Evolutionary conservation across 352 stramenopile species (phyloP), one percentile per base, ranked within the genome.

Genomic region (Globisporangium perplexum): DNA sequence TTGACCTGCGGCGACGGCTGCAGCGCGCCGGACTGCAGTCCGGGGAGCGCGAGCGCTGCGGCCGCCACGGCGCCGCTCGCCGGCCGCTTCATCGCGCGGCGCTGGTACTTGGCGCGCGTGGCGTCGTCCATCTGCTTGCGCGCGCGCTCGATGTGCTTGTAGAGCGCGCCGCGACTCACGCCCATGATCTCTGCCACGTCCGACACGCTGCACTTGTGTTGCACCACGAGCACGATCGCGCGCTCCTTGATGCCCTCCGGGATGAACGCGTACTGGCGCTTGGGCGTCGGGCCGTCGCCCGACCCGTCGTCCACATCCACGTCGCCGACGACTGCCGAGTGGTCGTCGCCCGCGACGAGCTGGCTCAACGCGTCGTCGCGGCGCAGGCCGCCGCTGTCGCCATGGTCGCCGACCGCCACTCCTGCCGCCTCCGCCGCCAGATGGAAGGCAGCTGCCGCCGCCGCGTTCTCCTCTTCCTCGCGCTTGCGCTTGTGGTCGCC

Each of bases 191-290:
- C 47, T 3, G 47, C 47, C 17, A 53, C 33, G 47, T 53, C 47
- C 47, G 47, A 53, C 11, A 53, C 47, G 47, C 47, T 53, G 47
- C 47, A 53, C 47, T 53, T 53, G 47, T 53, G 47, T 31, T 53
- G 47, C 30, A 53, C 30, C 31, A 53, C 47, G 31, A 53, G 47
- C 47, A 53, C 47, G 47, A 53, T 53, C 47, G 47, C 47, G 47
- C 47, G 47, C 47, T 53, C 47, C 47, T 53, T 53, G 47, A 53
- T 53, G 47, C 47, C 47, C 15, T 53, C 47, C 0, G 47, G 47
- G 18, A 53, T 53, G 47, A 53, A 53, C 47, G 47, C 38, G 47
- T 53, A 53, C 47, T 53, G 47, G 26, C 47, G 47, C 31, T 53
- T 58, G 14, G 26, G 31, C 8, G 42, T n/a, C n/a, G 15, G 39